Percentiles rank a stretch among this genome's conserved stretches.
Conservation (phyloP, 305 asterid species). For the Fraxinus floribunda region DNA sequence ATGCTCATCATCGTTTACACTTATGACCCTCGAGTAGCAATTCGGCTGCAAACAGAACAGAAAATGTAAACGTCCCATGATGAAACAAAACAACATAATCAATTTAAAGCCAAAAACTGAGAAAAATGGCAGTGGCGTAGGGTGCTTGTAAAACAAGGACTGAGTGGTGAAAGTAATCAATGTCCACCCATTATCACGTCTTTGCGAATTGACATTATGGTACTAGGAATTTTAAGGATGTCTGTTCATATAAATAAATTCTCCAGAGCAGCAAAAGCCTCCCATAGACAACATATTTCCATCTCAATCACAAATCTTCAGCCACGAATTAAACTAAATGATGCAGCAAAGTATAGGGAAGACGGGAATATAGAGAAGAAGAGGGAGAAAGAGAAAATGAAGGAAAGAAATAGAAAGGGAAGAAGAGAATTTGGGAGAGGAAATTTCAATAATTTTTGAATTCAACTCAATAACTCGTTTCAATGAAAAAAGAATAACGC, state of each 20-base stretch:
- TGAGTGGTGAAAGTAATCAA: neutral
- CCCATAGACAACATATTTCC: neutral
- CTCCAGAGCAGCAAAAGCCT: neutral
- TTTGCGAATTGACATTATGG: neutral
- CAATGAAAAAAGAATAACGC: neutral
- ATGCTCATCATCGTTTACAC: conserved; percentile 67
- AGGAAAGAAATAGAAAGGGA: neutral
- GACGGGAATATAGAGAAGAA: neutral
- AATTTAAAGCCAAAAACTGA: neutral
- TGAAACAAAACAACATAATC: neutral
- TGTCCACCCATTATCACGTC: neutral
- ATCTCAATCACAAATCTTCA: conserved; percentile 10
- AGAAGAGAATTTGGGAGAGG: neutral
- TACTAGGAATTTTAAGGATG: neutral
- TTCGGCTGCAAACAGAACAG: conserved; percentile 68
- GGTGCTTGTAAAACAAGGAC: neutral
- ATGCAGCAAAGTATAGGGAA: neutral
- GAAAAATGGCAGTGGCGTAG: neutral
- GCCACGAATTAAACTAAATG: neutral
- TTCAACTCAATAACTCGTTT: neutral
- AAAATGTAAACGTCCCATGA: conserved; percentile 18
- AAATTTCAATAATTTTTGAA: neutral
- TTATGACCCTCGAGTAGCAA: conserved; percentile 83
- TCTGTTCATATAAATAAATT: neutral
- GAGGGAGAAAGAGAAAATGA: neutral